A percentile compares a stretch with the other conserved stretches of the same genome.
Conservation (phyloP, 192 early-diverging fungal species). For the Pilobolus umbonatus region DNA sequence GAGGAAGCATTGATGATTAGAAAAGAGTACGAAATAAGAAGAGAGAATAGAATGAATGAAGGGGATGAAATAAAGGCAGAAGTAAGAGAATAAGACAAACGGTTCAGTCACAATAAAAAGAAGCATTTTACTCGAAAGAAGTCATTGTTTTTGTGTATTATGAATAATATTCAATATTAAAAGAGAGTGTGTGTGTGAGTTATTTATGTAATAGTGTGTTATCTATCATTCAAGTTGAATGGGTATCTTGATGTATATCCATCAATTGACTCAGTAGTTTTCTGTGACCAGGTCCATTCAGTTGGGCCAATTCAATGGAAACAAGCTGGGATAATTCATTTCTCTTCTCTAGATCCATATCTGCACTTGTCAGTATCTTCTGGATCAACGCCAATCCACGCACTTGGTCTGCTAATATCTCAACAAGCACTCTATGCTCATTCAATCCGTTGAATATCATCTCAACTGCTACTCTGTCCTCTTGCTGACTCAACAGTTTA, state of each 20-base stretch:
- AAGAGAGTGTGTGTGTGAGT: background rate
- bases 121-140: background rate
- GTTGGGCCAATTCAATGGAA: background rate
- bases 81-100: background rate
- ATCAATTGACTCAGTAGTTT: slow-evolving; percentile 8
- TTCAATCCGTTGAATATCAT: slow-evolving; percentile 71
- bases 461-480: slow-evolving; percentile 83
- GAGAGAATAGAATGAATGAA: background rate
- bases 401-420: slow-evolving; percentile 71
- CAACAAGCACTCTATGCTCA: slow-evolving; percentile 57
- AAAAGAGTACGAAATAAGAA: slow-evolving; percentile 1
- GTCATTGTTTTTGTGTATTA: background rate
- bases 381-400: slow-evolving; percentile 81
- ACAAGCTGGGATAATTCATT: background rate
- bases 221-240: background rate
- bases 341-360: slow-evolving; percentile 38
- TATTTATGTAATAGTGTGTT: slow-evolving; percentile 2
- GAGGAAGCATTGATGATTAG: background rate
- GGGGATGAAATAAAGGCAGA: background rate
- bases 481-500: slow-evolving; percentile 82
- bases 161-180: background rate
- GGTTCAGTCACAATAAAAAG: background rate
- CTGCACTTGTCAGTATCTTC: slow-evolving; percentile 75
- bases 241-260: background rate
- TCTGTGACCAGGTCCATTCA: slow-evolving; percentile 14